Base-by-base conservation (phyloP, 129 eudicot species). In the Lactuca sativa region DNA sequence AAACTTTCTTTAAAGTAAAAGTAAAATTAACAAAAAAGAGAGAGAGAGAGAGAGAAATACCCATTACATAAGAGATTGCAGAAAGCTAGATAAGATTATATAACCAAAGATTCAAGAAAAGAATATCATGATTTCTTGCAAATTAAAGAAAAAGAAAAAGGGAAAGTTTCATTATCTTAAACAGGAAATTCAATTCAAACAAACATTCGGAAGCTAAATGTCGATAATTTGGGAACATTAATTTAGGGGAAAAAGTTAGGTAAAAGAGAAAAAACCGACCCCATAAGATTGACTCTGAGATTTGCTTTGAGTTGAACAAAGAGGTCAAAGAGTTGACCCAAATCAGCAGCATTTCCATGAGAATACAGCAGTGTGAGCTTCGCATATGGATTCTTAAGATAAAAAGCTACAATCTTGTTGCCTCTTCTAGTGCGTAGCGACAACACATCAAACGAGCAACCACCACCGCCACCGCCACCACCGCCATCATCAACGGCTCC, bases 281-380 rank as follows among this genome's bases (percentile, higher is more conserved):
- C 97, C 81, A 92, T 88, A 37, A 92, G 88, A 84, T 92, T 92
- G 79, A 92, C 96, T 67, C 97, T 92, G 60, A 92, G 97, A 88
- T 92, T 92, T 41, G 95, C 95, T 75, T 92, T 92, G 79, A 92
- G 96, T 82, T 92, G 97, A 68, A 86, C 95, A 88, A 92, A 92
- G 36, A 92, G 81, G 75, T 92, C 97, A 81, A 88, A 92, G 32
- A 92, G 97, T 74, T 92, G 97, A 62, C 97, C 97, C 80, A 91
- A 85, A 89, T 91, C 97, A 86, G 96, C 96, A 69, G 97, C 97
- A 70, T 91, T 91, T 44, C 97, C 97, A 84, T 92, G 97, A 21
- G 97, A 92, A 69, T 92, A 92, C 25, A 92, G 77, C 51, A 92
- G 13, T 47, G 97, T 92, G 40, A 92, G 95, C 56, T 82, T 82